Evolutionary conservation across 2,329 filamentous ascomycete species (phyloP).

Genomic region (Clonostachys byssicola): DNA sequence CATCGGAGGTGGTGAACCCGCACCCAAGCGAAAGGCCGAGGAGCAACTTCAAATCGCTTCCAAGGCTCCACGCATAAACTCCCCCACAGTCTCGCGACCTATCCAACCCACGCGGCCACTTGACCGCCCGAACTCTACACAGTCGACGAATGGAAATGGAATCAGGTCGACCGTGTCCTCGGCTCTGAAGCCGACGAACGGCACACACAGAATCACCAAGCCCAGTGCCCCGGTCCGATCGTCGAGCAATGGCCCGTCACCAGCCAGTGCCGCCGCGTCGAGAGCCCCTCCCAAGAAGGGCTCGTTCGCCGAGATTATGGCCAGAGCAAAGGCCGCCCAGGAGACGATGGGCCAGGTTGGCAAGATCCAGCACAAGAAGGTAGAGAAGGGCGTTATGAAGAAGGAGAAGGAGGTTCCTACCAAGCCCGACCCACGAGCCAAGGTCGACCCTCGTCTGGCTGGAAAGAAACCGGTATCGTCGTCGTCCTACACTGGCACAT

Average conservation of each 20-base stretch:
- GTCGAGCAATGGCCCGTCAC: slow-evolving; percentile 26
- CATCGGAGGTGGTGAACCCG: slow-evolving; percentile 51
- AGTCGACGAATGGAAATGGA: slow-evolving; percentile 7
- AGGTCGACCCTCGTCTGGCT: slow-evolving; percentile 7
- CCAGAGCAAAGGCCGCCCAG: slow-evolving; percentile 65
- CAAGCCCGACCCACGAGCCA: slow-evolving; percentile 21
- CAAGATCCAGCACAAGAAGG: slow-evolving; percentile 71
- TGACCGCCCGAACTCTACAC: slow-evolving; percentile 12
- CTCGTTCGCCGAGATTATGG: slow-evolving; percentile 71
- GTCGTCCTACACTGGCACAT: slow-evolving; percentile 18
- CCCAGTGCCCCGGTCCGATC: slow-evolving; percentile 4
- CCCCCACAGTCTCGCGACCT: slow-evolving; percentile 7
- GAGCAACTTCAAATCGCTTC: slow-evolving; percentile 36
- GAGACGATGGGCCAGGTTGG: slow-evolving; percentile 57
- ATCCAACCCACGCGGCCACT: slow-evolving; percentile 13
- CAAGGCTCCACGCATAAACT: slow-evolving; percentile 33
- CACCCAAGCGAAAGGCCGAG: slow-evolving; percentile 54
- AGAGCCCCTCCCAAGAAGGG: slow-evolving; percentile 62
- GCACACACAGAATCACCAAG: slow-evolving; percentile 13
- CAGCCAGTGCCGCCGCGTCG: slow-evolving; percentile 16
- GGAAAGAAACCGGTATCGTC: slow-evolving; percentile 5
- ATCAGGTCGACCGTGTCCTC: slow-evolving; percentile 6
- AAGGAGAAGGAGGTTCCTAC: slow-evolving; percentile 36
- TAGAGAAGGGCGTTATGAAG: slow-evolving; percentile 54
- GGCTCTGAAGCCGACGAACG: slow-evolving; percentile 17